A percentile compares a stretch with the other conserved stretches of the same genome.
Evolutionary conservation across 305 asterid species (phyloP).

Genomic region (Fraxinus dipetala): DNA sequence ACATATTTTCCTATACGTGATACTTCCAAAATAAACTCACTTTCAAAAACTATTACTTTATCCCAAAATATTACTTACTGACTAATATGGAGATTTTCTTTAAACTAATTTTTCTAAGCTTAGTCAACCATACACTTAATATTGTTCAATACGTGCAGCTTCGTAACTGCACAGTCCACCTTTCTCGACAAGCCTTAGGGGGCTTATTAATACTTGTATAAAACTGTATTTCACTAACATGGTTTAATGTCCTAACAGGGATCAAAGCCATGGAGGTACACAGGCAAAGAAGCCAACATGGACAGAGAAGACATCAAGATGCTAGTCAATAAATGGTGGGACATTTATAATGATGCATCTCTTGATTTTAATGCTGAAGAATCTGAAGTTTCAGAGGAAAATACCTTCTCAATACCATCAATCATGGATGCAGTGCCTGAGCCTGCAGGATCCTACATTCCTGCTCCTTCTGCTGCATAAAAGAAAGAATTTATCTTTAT

Average conservation of each 20-base stretch:
- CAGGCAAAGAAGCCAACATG: slow-evolving; percentile 33
- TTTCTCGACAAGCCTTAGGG: neutral
- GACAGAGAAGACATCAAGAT: slow-evolving; percentile 34
- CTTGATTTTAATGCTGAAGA: slow-evolving; percentile 33
- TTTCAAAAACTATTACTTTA: neutral
- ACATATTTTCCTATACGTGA: neutral
- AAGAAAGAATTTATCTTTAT: neutral
- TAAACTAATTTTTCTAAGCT: neutral
- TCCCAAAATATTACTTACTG: neutral
- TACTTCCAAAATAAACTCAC: neutral
- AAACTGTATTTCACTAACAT: neutral
- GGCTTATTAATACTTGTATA: neutral
- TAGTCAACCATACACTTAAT: neutral
- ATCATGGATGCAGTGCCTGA: slow-evolving; percentile 25
- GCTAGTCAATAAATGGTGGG: slow-evolving; percentile 34
- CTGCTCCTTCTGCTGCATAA: slow-evolving; percentile 37
- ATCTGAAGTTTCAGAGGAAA: slow-evolving; percentile 25
- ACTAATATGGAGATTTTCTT: neutral
- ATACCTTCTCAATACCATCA: slow-evolving; percentile 26
- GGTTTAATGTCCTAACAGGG: slow-evolving; percentile 13
- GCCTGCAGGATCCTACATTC: slow-evolving; percentile 26
- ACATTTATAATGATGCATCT: slow-evolving; percentile 27
- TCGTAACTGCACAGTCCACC: neutral
- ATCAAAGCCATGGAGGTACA: slow-evolving; percentile 38
- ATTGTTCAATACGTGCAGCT: neutral